Percentiles rank a stretch among this genome's conserved stretches.
phyloP scores from a whole-genome alignment of 257 asterid species.

The Perilla frutescens region DNA sequence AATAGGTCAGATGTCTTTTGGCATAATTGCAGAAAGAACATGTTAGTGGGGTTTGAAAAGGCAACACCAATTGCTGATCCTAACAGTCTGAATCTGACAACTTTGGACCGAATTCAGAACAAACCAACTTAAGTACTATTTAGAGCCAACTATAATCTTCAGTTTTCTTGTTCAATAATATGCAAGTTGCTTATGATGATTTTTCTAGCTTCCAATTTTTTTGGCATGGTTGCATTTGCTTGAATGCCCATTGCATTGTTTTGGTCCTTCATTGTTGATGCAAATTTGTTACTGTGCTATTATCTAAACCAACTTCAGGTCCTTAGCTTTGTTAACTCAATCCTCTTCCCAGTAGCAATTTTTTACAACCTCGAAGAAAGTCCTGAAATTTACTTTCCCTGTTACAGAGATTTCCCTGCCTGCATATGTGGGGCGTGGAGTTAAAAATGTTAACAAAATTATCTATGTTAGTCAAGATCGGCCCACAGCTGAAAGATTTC shows the following conservation, averaged over 20 bases:
- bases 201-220: not conserved
- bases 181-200: not conserved
- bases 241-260: constrained; percentile 16
- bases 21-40: constrained; percentile 20
- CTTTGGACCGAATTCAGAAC: not conserved
- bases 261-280: not conserved
- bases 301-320: not conserved
- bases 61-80: not conserved
- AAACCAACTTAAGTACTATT: constrained; percentile 12
- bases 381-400: not conserved
- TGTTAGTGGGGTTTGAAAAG: constrained; percentile 9
- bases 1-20: not conserved
- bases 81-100: too few species aligned
- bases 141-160: not conserved
- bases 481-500: constrained; percentile 14
- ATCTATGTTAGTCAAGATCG: constrained; percentile 15
- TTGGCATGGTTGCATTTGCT: not conserved
- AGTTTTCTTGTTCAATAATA: not conserved
- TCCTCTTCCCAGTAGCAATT: not conserved
- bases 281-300: not conserved
- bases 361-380: not conserved
- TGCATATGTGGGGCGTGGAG: not conserved
- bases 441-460: not conserved
- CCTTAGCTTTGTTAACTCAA: not conserved
- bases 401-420: not conserved